Evolutionary conservation across 495 filamentous ascomycete species (phyloP).

Genomic region (Paragyromitra xinjiangensis): DNA sequence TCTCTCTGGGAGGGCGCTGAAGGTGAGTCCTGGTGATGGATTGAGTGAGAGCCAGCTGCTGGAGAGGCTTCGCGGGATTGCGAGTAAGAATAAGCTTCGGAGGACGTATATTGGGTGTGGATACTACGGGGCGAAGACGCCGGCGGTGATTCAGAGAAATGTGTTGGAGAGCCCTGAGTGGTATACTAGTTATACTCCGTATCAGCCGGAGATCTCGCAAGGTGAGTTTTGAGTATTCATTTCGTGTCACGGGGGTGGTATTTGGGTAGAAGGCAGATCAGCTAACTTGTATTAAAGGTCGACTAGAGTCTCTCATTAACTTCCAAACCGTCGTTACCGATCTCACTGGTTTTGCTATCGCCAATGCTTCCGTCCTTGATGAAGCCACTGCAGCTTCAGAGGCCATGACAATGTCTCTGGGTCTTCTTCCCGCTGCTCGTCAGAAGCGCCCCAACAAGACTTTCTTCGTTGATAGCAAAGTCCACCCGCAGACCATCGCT

Average conservation of each 20-base stretch:
- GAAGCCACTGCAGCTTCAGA: conserved; percentile 95
- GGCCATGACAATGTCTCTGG: conserved; percentile 94
- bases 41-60: conserved; percentile 75
- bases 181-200: conserved; percentile 99
- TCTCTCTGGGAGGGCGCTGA: conserved; percentile 67
- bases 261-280: background rate
- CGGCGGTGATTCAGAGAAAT: conserved; percentile 93
- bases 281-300: conserved; percentile 60
- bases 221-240: conserved; percentile 57
- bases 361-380: conserved; percentile 94
- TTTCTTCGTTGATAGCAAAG: conserved; percentile 81
- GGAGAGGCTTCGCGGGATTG: conserved; percentile 70
- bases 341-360: conserved; percentile 84
- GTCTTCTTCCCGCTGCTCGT: conserved; percentile 73
- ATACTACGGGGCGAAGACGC: conserved; percentile 85
- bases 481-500: conserved; percentile 89
- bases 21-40: conserved; percentile 63
- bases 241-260: conserved; percentile 12
- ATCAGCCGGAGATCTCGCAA: conserved; percentile 98
- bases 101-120: conserved; percentile 84
- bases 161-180: conserved; percentile 92
- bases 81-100: conserved; percentile 68
- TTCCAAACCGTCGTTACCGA: conserved; percentile 96
- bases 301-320: conserved; percentile 91
- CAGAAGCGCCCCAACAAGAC: conserved; percentile 79